These are phyloP conservation scores for Scedosporium aurantiacum DNA, from an alignment of 2,329 filamentous ascomycete genomes.

Conservation along the genomic window DNA sequence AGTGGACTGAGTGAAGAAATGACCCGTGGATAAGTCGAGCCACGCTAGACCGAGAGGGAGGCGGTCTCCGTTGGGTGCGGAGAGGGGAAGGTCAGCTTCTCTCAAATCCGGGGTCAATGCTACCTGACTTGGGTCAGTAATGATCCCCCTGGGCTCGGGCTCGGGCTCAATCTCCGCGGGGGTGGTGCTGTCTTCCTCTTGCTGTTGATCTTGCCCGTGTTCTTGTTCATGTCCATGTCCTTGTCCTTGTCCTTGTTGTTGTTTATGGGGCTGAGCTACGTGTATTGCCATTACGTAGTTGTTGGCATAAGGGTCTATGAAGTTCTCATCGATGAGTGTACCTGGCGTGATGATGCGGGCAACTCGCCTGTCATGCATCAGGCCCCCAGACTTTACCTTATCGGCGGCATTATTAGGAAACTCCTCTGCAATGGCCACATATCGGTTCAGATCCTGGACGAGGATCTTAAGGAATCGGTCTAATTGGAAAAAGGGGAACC, in stretches of 20 bases:
- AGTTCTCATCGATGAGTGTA: slow-evolving; percentile 93
- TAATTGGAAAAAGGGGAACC: slow-evolving; percentile 87
- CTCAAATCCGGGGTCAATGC: neutral
- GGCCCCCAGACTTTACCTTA: slow-evolving; percentile 62
- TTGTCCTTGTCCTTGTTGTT: neutral
- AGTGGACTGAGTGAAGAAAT: slow-evolving; percentile 77
- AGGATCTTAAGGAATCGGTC: slow-evolving; percentile 88
- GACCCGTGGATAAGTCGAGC: slow-evolving; percentile 89
- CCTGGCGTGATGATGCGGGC: slow-evolving; percentile 85
- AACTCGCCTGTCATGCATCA: slow-evolving; percentile 77
- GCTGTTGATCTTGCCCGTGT: neutral
- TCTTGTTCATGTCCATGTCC: neutral
- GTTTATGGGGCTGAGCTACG: slow-evolving; percentile 20
- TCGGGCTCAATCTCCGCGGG: neutral
- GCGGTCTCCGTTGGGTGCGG: slow-evolving; percentile 7
- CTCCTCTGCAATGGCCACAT: slow-evolving; percentile 91
- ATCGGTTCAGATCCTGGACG: slow-evolving; percentile 79
- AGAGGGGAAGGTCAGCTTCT: neutral
- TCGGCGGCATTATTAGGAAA: slow-evolving; percentile 63
- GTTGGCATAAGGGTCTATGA: slow-evolving; percentile 87
- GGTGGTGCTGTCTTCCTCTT: neutral
- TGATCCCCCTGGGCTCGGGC: neutral
- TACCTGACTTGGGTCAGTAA: neutral
- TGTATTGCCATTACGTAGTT: slow-evolving; percentile 85
- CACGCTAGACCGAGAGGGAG: slow-evolving; percentile 66